phyloP scores from a whole-genome alignment of 1,284 basidiomycete species.

The Wolfiporia cocos region DNA sequence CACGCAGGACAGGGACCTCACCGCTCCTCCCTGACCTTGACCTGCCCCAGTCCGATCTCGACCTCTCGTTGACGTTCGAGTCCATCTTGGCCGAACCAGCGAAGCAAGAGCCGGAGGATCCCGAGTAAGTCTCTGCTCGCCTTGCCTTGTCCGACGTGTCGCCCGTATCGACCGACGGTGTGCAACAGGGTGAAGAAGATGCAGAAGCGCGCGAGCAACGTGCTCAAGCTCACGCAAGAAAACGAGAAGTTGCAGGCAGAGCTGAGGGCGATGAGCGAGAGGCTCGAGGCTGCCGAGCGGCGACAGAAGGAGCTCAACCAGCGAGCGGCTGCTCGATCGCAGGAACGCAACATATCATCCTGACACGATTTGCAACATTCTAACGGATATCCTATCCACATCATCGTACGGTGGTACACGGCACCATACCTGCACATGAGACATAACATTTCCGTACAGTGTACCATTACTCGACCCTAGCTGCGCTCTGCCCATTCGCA shows the following conservation, averaged over 20 bases:
- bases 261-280: conserved; percentile 65
- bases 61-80: conserved; percentile 46
- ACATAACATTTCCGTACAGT: too few species aligned
- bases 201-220: conserved; percentile 70
- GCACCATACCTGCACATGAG: too few species aligned
- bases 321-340: conserved; percentile 14
- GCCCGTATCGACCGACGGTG: conserved; percentile 2
- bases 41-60: conserved; percentile 43
- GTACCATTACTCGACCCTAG: too few species aligned
- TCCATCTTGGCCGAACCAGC: conserved; percentile 30
- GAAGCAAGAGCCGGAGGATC: conserved; percentile 11
- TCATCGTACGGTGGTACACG: too few species aligned
- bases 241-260: conserved; percentile 72
- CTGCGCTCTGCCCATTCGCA: too few species aligned
- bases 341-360: conserved; percentile 2
- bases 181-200: conserved; percentile 48
- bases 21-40: conserved; percentile 35
- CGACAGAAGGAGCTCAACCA: conserved; percentile 48
- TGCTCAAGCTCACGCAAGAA: conserved; percentile 67
- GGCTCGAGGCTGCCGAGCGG: conserved; percentile 68
- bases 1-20: conserved; percentile 1
- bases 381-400: too few species aligned
- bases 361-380: conserved; percentile 1
- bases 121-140: conserved; percentile 26
- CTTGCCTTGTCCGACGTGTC: too few species aligned